phyloP scores from a whole-genome alignment of 2,329 filamentous ascomycete species.

The Pseudohalonectria lignicola region DNA sequence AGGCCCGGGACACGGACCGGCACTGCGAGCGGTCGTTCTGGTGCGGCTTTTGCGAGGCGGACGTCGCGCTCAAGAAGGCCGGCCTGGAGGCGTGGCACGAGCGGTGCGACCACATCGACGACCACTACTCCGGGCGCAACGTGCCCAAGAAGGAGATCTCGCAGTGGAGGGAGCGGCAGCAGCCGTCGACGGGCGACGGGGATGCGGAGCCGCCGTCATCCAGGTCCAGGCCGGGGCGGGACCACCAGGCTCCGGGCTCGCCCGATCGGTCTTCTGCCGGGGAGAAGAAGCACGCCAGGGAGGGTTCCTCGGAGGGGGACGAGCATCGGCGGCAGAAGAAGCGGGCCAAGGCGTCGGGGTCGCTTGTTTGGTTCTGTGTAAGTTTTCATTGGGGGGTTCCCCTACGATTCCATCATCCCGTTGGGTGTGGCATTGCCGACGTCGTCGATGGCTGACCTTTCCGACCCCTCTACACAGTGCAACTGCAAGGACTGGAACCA shows the following conservation, averaged over 20 bases:
- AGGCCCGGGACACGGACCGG: constrained; percentile 50
- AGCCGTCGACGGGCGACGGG: not conserved
- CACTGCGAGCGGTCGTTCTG: constrained; percentile 62
- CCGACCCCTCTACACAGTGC: not conserved
- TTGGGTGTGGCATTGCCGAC: too few species aligned
- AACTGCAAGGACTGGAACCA: not conserved
- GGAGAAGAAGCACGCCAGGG: too few species aligned
- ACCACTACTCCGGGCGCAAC: constrained; percentile 50
- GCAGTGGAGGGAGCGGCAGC: constrained; percentile 39
- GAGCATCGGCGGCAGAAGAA: not conserved
- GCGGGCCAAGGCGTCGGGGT: not conserved
- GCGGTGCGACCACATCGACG: constrained; percentile 62
- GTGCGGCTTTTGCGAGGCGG: constrained; percentile 70
- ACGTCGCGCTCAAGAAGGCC: constrained; percentile 33
- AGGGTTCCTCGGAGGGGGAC: too few species aligned
- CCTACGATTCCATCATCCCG: too few species aligned
- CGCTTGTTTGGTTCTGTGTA: not conserved
- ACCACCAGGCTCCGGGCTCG: too few species aligned
- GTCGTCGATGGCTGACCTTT: too few species aligned
- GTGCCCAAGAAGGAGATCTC: constrained; percentile 29
- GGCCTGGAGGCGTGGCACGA: constrained; percentile 20
- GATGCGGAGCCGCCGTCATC: not conserved
- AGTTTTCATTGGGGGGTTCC: too few species aligned
- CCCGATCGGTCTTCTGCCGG: too few species aligned
- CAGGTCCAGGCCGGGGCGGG: too few species aligned